Evolutionary conservation across 768 basidiomycete genomes (phyloP).

Genomic region (Tylopilus sp.): DNA sequence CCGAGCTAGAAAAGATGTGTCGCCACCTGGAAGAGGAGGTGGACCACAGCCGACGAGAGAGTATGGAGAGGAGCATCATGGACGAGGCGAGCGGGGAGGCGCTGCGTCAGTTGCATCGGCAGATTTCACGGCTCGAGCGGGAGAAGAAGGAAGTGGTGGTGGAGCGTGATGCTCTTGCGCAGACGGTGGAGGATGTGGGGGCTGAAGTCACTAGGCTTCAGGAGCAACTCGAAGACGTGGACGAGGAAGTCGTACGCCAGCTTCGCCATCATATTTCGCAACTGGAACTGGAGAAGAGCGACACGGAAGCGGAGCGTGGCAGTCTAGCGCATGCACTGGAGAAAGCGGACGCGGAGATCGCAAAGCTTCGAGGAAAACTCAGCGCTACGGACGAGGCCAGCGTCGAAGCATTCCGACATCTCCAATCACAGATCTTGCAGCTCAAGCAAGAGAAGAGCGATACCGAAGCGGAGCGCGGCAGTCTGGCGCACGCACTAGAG

Average conservation of each 20-base stretch:
- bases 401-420: slow-evolving; percentile 65
- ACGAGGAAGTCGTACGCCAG: slow-evolving; percentile 53
- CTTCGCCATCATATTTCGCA: slow-evolving; percentile 72
- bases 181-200: slow-evolving; percentile 39
- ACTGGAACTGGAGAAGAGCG: slow-evolving; percentile 61
- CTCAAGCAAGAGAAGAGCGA: slow-evolving; percentile 62
- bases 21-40: slow-evolving; percentile 80
- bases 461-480: slow-evolving; percentile 27
- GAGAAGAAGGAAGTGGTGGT: slow-evolving; percentile 52
- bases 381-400: slow-evolving; percentile 54
- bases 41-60: slow-evolving; percentile 78
- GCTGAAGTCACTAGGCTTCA: too few relatives aligned
- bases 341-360: not conserved
- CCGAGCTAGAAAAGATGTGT: slow-evolving; percentile 66
- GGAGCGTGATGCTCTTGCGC: slow-evolving; percentile 42
- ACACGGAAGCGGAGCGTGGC: slow-evolving; percentile 45
- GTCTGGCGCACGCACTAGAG: not conserved
- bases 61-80: slow-evolving; percentile 78
- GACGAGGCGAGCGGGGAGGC: slow-evolving; percentile 79
- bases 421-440: slow-evolving; percentile 71
- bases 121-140: slow-evolving; percentile 72
- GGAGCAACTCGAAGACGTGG: too few relatives aligned
- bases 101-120: slow-evolving; percentile 72
- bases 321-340: slow-evolving; percentile 23
- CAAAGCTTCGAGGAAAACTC: not conserved